Evolutionary conservation across 2,329 filamentous ascomycete species (phyloP).

Genomic region (Cordyceps farinosa): DNA sequence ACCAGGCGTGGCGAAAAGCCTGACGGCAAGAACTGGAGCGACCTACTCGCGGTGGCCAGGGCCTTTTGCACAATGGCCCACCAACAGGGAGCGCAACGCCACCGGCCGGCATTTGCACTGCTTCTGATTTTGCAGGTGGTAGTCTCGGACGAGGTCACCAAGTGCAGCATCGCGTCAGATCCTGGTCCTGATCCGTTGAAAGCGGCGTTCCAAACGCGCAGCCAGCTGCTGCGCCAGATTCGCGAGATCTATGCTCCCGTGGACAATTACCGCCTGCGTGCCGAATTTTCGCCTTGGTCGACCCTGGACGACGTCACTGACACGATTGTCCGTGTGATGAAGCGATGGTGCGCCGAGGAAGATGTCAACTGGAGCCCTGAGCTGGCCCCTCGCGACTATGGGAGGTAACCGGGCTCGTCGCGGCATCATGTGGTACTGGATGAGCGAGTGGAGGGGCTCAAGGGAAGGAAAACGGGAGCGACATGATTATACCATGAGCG

Average conservation of each 20-base stretch:
- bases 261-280: slow-evolving; percentile 28
- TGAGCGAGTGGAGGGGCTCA: too few species aligned
- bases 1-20: slow-evolving; percentile 39
- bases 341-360: slow-evolving; percentile 43
- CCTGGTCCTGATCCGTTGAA: slow-evolving; percentile 19
- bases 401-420: not conserved
- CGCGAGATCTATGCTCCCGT: slow-evolving; percentile 32
- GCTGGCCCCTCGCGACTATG: slow-evolving; percentile 24
- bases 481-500: too few species aligned
- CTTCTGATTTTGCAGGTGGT: slow-evolving; percentile 43
- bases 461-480: too few species aligned
- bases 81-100: slow-evolving; percentile 29
- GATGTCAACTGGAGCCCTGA: slow-evolving; percentile 45
- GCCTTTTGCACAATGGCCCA: slow-evolving; percentile 39
- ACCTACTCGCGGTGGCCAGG: slow-evolving; percentile 43
- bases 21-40: slow-evolving; percentile 41
- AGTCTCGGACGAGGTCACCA: slow-evolving; percentile 44
- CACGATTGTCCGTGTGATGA: slow-evolving; percentile 38
- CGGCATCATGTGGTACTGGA: not conserved
- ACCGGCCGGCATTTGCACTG: slow-evolving; percentile 40
- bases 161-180: slow-evolving; percentile 29
- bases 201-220: slow-evolving; percentile 22
- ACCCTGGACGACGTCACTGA: slow-evolving; percentile 42
- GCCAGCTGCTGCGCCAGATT: slow-evolving; percentile 28
- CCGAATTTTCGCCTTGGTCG: slow-evolving; percentile 39